phyloP scores from a whole-genome alignment of 73 alveolate species.

The Stentor coeruleus region DNA sequence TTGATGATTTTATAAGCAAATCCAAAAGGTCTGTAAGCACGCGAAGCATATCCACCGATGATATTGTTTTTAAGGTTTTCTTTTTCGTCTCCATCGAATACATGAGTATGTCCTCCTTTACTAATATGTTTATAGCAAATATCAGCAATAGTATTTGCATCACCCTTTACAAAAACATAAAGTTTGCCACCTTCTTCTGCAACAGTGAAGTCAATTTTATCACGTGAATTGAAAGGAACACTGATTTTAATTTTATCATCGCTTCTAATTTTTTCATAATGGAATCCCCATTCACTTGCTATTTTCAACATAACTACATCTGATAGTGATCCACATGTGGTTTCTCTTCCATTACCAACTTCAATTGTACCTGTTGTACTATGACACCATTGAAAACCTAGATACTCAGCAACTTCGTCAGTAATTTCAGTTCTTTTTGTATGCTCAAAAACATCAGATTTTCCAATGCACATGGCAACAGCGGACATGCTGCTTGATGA shows the following conservation, averaged over 20 bases:
- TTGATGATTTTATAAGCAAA: conserved; percentile 66
- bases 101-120: conserved; percentile 28
- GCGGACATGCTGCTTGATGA: too few species aligned
- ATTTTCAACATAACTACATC: conserved; percentile 59
- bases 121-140: conserved; percentile 11
- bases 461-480: too few species aligned
- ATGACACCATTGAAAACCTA: too few species aligned
- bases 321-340: conserved; percentile 55
- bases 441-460: too few species aligned
- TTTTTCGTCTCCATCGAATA: conserved; percentile 33
- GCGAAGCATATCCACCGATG: conserved; percentile 59
- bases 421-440: too few species aligned
- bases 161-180: conserved; percentile 54
- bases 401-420: too few species aligned
- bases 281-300: conserved; percentile 34
- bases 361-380: not conserved
- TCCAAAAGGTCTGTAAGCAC: conserved; percentile 74
- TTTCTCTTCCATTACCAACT: conserved; percentile 40
- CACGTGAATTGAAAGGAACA: conserved; percentile 84
- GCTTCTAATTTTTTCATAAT: conserved; percentile 29
- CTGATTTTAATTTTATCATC: conserved; percentile 30
- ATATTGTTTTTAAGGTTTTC: conserved; percentile 41
- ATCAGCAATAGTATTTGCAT: conserved; percentile 43
- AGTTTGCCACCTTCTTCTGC: conserved; percentile 15
- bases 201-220: conserved; percentile 84